Evolutionary conservation across 805 yeast species (phyloP).

Genomic region (Kregervanrija pseudodelftensis): DNA sequence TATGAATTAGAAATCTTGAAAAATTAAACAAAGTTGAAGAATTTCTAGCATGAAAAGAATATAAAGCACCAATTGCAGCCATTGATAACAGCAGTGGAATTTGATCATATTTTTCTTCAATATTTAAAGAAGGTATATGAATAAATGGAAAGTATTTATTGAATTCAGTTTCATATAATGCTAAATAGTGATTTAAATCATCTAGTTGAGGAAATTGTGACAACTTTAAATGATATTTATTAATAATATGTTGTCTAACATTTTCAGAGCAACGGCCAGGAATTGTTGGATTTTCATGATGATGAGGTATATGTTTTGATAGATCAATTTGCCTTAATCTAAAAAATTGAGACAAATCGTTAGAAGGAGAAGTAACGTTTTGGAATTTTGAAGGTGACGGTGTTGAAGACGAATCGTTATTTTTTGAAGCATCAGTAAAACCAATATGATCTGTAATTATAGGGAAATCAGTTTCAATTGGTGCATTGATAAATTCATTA

Average conservation of each 20-base stretch:
- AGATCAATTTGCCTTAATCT: constrained; percentile 61
- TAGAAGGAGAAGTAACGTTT: constrained; percentile 11
- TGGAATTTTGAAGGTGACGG: constrained; percentile 4
- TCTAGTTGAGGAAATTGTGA: constrained; percentile 66
- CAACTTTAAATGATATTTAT: constrained; percentile 43
- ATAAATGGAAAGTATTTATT: constrained; percentile 79
- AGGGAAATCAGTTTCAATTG: constrained; percentile 53
- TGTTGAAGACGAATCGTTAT: constrained; percentile 28
- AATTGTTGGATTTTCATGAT: constrained; percentile 22
- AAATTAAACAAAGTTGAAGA: constrained; percentile 66
- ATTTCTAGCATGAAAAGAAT: constrained; percentile 71
- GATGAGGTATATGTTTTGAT: constrained; percentile 39
- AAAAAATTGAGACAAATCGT: constrained; percentile 54
- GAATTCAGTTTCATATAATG: constrained; percentile 70
- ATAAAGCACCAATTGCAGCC: constrained; percentile 85
- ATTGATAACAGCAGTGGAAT: constrained; percentile 69
- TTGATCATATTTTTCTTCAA: constrained; percentile 41
- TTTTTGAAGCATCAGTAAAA: constrained; percentile 36
- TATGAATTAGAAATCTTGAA: constrained; percentile 59
- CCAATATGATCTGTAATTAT: constrained; percentile 52
- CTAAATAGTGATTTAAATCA: constrained; percentile 70
- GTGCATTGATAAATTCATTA: constrained; percentile 60
- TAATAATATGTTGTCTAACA: constrained; percentile 47
- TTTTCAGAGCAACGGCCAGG: constrained; percentile 40
- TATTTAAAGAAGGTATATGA: constrained; percentile 57